Evolutionary conservation across 2,329 filamentous ascomycete species (phyloP).

Genomic region (Aureobasidium pullulans): DNA sequence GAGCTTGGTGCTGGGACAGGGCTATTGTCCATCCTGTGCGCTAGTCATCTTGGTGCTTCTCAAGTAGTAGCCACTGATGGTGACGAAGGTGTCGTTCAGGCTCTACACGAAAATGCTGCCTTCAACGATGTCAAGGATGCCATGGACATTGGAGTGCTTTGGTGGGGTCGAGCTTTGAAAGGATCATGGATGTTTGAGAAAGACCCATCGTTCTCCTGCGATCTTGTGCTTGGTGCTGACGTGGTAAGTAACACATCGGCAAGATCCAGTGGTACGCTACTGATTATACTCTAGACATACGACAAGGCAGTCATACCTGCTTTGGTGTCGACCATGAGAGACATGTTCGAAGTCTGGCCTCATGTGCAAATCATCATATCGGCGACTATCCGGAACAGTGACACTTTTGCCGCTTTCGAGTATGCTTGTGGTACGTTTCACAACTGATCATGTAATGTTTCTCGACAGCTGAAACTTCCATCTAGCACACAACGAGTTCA

Average conservation of each 20-base stretch:
- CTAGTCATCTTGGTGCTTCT: constrained; percentile 54
- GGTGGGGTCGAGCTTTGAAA: constrained; percentile 57
- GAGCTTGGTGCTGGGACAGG: constrained; percentile 73
- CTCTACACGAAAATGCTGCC: constrained; percentile 59
- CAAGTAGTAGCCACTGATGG: constrained; percentile 66
- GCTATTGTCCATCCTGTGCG: constrained; percentile 65
- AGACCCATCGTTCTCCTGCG: constrained; percentile 38
- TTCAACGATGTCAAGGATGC: constrained; percentile 57
- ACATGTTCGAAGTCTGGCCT: constrained; percentile 53
- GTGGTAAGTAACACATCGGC: constrained; percentile 40
- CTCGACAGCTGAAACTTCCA: not conserved
- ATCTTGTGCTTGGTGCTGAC: constrained; percentile 68
- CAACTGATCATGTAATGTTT: not conserved
- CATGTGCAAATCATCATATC: constrained; percentile 56
- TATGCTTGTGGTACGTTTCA: constrained; percentile 44
- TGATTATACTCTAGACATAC: constrained; percentile 50
- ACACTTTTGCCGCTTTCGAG: constrained; percentile 60
- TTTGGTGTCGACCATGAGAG: constrained; percentile 56
- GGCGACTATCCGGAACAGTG: constrained; percentile 61
- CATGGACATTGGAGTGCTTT: constrained; percentile 45
- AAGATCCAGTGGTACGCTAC: not conserved
- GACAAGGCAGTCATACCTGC: constrained; percentile 57
- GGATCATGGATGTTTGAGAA: constrained; percentile 51
- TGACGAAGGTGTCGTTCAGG: constrained; percentile 62
- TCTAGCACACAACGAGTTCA: constrained; percentile 26